Percentiles rank a stretch among this genome's conserved stretches.
These are phyloP conservation scores for Wilcoxina mikolae DNA, from an alignment of 495 filamentous ascomycete species.

Conservation along the genomic window DNA sequence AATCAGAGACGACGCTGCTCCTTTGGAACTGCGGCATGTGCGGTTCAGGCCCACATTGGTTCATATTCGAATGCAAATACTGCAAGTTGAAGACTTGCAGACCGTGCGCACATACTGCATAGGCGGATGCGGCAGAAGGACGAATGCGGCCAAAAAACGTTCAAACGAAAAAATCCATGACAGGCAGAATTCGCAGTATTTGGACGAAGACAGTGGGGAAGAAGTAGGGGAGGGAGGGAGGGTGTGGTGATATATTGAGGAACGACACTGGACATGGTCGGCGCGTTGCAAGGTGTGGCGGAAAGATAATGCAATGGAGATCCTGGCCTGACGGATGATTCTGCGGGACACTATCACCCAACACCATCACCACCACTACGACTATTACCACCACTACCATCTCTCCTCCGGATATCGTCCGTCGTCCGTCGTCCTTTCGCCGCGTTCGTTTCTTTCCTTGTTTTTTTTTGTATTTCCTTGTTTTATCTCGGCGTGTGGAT, in stretches of 20 bases:
- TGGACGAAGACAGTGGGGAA: neutral
- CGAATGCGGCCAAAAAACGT: neutral
- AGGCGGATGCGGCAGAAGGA: constrained; percentile 1
- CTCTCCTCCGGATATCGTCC: neutral
- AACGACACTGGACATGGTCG: neutral
- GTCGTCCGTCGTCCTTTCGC: no score
- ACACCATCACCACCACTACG: neutral
- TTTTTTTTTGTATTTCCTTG: neutral
- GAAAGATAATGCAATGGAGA: neutral
- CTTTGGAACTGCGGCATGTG: constrained; percentile 67
- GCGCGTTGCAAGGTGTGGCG: neutral
- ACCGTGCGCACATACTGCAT: constrained; percentile 47
- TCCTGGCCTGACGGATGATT: neutral
- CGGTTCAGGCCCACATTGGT: constrained; percentile 65
- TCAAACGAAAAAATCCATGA: no score
- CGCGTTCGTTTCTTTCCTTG: no score
- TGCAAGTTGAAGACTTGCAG: constrained; percentile 65
- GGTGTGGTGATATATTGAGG: neutral
- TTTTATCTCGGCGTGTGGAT: neutral
- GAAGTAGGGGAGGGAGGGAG: neutral
- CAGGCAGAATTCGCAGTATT: neutral
- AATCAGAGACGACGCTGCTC: constrained; percentile 57
- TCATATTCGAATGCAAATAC: constrained; percentile 63
- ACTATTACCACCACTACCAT: neutral
- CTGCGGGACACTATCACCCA: neutral